Evolutionary conservation across 1,284 basidiomycete species (phyloP).

Genomic region (Microbotryum silenes-acaulis): DNA sequence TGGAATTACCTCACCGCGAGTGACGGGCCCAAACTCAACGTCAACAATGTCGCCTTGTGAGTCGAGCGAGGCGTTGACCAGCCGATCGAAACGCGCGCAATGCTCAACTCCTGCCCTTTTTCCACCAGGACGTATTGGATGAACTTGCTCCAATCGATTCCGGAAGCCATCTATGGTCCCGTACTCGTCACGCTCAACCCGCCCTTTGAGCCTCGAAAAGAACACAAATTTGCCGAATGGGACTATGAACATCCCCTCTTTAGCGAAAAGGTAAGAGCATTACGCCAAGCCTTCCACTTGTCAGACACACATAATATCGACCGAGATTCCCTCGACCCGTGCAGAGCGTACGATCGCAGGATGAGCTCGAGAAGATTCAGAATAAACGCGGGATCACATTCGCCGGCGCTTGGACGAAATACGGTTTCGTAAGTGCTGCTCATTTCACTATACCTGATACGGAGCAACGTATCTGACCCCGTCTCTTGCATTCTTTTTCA

Average conservation of each 20-base stretch:
- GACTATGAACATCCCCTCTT: conserved; percentile 64
- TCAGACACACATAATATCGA: conserved; percentile 23
- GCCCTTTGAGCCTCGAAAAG: conserved; percentile 53
- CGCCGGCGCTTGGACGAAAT: conserved; percentile 70
- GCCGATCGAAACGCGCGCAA: background rate
- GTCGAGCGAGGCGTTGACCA: conserved; percentile 35
- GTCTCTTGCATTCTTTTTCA: background rate
- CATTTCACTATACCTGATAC: background rate
- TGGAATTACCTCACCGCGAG: conserved; percentile 66
- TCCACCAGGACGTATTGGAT: conserved; percentile 53
- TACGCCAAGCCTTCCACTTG: conserved; percentile 9
- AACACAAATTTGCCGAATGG: conserved; percentile 51
- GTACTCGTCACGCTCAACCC: conserved; percentile 73
- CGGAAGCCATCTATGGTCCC: conserved; percentile 53
- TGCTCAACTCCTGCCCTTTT: conserved; percentile 15
- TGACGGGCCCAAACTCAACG: conserved; percentile 46
- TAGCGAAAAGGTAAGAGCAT: conserved; percentile 45
- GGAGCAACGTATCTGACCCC: background rate
- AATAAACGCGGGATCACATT: conserved; percentile 58
- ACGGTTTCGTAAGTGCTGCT: conserved; percentile 43
- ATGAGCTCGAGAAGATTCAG: conserved; percentile 54
- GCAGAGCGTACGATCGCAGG: conserved; percentile 50
- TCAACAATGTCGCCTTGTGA: conserved; percentile 58
- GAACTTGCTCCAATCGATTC: conserved; percentile 68
- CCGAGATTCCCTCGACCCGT: background rate